A percentile compares a stretch with the other conserved stretches of the same genome.
phyloP scores from a whole-genome alignment of 495 filamentous ascomycete genomes.

The Xylaria bambusicola region DNA sequence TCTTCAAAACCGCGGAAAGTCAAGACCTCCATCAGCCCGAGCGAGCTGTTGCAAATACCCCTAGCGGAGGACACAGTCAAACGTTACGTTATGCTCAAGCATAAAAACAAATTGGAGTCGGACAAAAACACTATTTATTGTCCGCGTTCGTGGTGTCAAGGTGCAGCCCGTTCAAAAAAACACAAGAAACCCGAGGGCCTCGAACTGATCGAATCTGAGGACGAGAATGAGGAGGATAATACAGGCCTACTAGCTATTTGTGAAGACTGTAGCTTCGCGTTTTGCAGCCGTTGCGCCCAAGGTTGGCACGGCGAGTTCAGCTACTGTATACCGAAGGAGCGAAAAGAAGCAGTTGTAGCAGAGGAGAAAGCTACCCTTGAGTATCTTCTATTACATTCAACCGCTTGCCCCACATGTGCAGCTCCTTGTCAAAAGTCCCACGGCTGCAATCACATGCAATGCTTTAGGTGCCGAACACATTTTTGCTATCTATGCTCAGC shows the following conservation, averaged over 20 bases:
- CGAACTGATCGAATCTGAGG: conserved; percentile 47
- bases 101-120: conserved; percentile 86
- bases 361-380: conserved; percentile 85
- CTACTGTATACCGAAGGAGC: conserved; percentile 59
- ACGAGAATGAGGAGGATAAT: conserved; percentile 54
- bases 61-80: conserved; percentile 71
- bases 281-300: conserved; percentile 66
- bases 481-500: conserved; percentile 94
- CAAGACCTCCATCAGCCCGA: conserved; percentile 73
- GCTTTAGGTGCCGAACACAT: conserved; percentile 84
- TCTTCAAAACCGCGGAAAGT: conserved; percentile 43
- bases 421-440: conserved; percentile 83
- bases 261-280: conserved; percentile 87
- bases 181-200: conserved; percentile 68
- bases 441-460: conserved; percentile 98
- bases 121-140: conserved; percentile 95
- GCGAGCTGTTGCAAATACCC: conserved; percentile 85
- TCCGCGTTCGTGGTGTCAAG: conserved; percentile 90
- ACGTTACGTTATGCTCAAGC: conserved; percentile 84
- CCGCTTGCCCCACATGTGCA: conserved; percentile 87
- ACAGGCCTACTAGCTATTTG: conserved; percentile 69
- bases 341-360: conserved; percentile 65
- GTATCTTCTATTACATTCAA: conserved; percentile 77
- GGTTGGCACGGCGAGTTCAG: conserved; percentile 89
- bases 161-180: conserved; percentile 78